Conservation (phyloP, 2,329 filamentous ascomycete species). For the Didymella segeticola region DNA sequence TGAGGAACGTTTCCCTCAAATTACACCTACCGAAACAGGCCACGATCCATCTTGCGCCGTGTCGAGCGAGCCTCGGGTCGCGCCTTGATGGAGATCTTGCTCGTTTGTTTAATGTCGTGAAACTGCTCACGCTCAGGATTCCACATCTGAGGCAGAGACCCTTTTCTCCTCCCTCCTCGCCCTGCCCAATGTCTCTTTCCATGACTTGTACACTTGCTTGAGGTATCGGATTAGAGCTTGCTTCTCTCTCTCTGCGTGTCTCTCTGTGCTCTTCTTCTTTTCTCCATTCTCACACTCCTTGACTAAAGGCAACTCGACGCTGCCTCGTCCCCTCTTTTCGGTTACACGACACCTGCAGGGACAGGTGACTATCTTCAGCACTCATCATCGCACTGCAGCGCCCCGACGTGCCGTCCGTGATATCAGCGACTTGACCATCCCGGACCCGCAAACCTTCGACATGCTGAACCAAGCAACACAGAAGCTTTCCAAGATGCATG, state of each 20-base stretch:
- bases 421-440: conserved; percentile 4
- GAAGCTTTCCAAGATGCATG: conserved; percentile 52
- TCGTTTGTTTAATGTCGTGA: conserved; percentile 36
- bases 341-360: conserved; percentile 33
- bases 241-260: conserved; percentile 19
- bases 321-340: conserved; percentile 21
- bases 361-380: conserved; percentile 26
- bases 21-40: conserved; percentile 17
- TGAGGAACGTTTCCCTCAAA: conserved; percentile 10
- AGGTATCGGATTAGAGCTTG: conserved; percentile 5
- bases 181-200: conserved; percentile 19
- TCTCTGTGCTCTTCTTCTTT: conserved; percentile 30
- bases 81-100: conserved; percentile 39
- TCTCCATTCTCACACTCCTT: conserved; percentile 16
- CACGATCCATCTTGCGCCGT: conserved; percentile 9
- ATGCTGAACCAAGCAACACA: conserved; percentile 48
- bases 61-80: conserved; percentile 8
- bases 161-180: neutral
- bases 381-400: conserved; percentile 22
- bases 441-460: conserved; percentile 21
- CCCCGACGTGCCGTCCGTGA: conserved; percentile 10
- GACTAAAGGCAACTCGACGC: conserved; percentile 20
- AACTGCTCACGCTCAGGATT: conserved; percentile 29
- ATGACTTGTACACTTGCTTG: conserved; percentile 23
- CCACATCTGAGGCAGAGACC: conserved; percentile 21